These are phyloP conservation scores for Phragmites australis DNA, from an alignment of 176 grass and related monocot genomes.

Conservation along the genomic window DNA sequence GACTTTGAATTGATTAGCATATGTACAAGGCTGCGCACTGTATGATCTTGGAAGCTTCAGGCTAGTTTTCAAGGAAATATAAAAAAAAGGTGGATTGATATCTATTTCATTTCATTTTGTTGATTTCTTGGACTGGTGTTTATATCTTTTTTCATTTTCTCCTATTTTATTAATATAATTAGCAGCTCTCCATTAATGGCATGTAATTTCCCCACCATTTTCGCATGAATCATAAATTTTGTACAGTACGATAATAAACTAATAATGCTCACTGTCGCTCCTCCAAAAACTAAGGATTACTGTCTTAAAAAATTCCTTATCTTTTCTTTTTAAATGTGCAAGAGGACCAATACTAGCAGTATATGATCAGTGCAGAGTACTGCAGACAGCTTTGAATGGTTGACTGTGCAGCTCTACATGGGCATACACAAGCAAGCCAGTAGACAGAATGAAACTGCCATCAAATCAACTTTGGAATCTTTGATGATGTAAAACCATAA, in stretches of 20 bases:
- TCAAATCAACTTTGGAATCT: conserved; percentile 43
- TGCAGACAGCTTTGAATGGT: conserved; percentile 27
- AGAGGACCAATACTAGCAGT: not conserved
- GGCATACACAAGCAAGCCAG: not conserved
- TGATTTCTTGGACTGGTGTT: no score
- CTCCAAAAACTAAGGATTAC: not conserved
- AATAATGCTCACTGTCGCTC: no score
- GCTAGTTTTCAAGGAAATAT: not conserved
- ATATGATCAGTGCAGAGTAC: not conserved
- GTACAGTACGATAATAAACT: not conserved
- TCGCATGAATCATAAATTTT: not conserved
- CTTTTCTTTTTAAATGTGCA: not conserved
- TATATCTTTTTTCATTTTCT: no score
- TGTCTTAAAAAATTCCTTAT: not conserved
- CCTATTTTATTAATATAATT: no score
- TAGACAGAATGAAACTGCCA: conserved; percentile 40
- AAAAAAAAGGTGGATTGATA: no score
- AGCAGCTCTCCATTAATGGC: no score
- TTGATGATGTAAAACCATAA: not conserved
- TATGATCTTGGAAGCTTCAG: conserved; percentile 12
- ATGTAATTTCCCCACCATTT: no score
- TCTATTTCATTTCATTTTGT: no score
- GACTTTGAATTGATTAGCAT: not conserved
- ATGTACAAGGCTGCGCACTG: not conserved
- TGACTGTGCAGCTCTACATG: conserved; percentile 30